Evolutionary conservation across 208 protist species (phyloP).

Genomic region (Herpetomonas samuelpessoai): DNA sequence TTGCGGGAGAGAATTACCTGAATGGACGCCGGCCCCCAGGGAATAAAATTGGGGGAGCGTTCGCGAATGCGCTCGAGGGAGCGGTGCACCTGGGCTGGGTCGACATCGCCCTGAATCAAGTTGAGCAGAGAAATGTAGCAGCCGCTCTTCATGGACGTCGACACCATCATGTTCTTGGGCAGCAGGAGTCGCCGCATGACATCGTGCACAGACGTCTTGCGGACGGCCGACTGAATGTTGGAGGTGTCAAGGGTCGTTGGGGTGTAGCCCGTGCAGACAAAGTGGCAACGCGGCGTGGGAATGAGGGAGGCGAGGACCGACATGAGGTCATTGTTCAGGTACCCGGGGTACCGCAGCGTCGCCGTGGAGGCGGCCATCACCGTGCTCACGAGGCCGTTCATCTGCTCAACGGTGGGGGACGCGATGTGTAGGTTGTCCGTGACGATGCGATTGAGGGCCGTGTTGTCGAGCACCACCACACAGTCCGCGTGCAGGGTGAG

Average conservation of each 20-base stretch:
- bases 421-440: slow-evolving; percentile 95
- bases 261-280: slow-evolving; percentile 99
- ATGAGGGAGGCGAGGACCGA: slow-evolving; percentile 98
- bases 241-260: slow-evolving; percentile 93
- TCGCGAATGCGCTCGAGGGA: slow-evolving; percentile 98
- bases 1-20: slow-evolving; percentile 95
- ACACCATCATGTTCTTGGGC: slow-evolving; percentile 99
- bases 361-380: slow-evolving; percentile 99
- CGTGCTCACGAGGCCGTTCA: slow-evolving; percentile 98
- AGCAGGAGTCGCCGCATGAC: slow-evolving; percentile 99
- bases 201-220: slow-evolving; percentile 99
- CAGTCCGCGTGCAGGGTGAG: slow-evolving; percentile 97
- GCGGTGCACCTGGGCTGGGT: slow-evolving; percentile 98
- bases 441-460: slow-evolving; percentile 97
- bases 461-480: slow-evolving; percentile 99
- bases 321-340: slow-evolving; percentile 98
- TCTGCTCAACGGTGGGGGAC: slow-evolving; percentile 95
- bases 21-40: slow-evolving; percentile 97
- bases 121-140: slow-evolving; percentile 99
- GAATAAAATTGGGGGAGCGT: slow-evolving; percentile 98
- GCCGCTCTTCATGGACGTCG: slow-evolving; percentile 89
- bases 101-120: slow-evolving; percentile 99
- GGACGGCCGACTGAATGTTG: slow-evolving; percentile 88
- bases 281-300: slow-evolving; percentile 99
- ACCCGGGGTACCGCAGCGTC: slow-evolving; percentile 98